phyloP scores from a whole-genome alignment of 2,329 filamentous ascomycete species.

The Truncatella angustata region DNA sequence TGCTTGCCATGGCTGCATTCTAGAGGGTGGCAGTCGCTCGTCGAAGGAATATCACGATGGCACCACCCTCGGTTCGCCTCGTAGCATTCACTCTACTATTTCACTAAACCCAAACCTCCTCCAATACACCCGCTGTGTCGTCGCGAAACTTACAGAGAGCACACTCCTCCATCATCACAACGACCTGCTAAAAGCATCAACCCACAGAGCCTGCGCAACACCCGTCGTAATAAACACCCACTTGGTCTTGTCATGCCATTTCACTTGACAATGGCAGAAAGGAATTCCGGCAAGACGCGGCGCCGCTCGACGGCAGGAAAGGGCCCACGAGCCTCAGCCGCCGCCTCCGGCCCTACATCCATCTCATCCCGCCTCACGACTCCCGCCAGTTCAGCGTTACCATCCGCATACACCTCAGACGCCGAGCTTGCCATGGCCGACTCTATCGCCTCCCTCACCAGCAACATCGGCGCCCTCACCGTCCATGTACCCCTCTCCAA shows the following conservation, averaged over 20 bases:
- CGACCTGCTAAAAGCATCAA: too few species aligned
- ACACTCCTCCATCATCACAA: too few species aligned
- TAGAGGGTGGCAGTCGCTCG: constrained; percentile 53
- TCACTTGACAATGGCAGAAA: background rate
- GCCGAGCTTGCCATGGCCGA: constrained; percentile 31
- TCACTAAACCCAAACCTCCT: background rate
- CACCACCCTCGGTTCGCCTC: constrained; percentile 50
- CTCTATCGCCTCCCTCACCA: constrained; percentile 35
- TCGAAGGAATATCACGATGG: constrained; percentile 50
- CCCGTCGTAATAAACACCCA: too few species aligned
- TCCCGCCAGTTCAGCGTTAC: constrained; percentile 33
- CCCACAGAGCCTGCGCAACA: too few species aligned
- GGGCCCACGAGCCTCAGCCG: constrained; percentile 28
- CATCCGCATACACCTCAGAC: constrained; percentile 36
- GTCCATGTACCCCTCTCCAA: constrained; percentile 32
- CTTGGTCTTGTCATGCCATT: constrained; percentile 6
- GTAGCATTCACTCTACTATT: constrained; percentile 23
- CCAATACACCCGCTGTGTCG: too few species aligned
- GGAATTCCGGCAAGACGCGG: constrained; percentile 18
- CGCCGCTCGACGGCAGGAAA: constrained; percentile 26
- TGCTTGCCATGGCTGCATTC: constrained; percentile 45
- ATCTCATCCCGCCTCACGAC: constrained; percentile 32
- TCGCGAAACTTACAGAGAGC: too few species aligned
- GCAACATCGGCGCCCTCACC: constrained; percentile 41
- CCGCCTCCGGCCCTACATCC: constrained; percentile 25